Base-by-base conservation (phyloP, 257 asterid species). In the Coffea eugenioides region DNA sequence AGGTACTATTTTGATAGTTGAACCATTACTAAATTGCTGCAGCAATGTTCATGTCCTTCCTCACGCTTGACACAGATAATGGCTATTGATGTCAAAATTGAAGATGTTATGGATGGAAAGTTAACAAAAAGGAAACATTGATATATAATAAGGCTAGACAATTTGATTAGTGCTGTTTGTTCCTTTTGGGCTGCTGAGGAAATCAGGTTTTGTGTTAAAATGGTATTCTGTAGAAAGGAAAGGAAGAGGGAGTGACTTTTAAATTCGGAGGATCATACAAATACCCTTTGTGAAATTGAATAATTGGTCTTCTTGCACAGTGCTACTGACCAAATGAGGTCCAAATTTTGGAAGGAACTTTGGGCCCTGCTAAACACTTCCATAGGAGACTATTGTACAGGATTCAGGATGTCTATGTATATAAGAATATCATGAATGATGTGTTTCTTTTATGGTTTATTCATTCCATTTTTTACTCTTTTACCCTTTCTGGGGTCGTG, bases 1-100 rank as follows among this genome's bases (percentile, higher is more conserved):
- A 96, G 99, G 98, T 96, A 88, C 18, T 78, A 18, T 75, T n/a
- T 82, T 69, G 68, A 54, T 49, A 31, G 11, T 79, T 68, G 71
- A 54, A 67, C 70, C 39, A 45, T 74, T 25, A 18, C 66, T n/a
- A 43, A 16, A 52, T 68, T 39, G 45, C 61, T 48, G 23, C 8
- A 14, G 27, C 12, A 65, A 36, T 72, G 25, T 1, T 49, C 59
- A 45, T 72, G 76, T 48, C 73, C 41, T 57, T 5, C 69, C 48
- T 3, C 12, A 16, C 18, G 27, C 79, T 41, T 62, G 46, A 18
- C n/a, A 36, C 21, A 31, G 14, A 27, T 36, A 1, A 5, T 6
- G n/a, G 49, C 48, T 68, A 68, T 34, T 68, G 5, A 20, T 31
- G 48, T 62, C 27, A 16, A 62, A 46, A 61, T 46, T 76, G 31